Evolutionary conservation across 306 rosid genomes (phyloP).

Genomic region (Castanospermum australe): DNA sequence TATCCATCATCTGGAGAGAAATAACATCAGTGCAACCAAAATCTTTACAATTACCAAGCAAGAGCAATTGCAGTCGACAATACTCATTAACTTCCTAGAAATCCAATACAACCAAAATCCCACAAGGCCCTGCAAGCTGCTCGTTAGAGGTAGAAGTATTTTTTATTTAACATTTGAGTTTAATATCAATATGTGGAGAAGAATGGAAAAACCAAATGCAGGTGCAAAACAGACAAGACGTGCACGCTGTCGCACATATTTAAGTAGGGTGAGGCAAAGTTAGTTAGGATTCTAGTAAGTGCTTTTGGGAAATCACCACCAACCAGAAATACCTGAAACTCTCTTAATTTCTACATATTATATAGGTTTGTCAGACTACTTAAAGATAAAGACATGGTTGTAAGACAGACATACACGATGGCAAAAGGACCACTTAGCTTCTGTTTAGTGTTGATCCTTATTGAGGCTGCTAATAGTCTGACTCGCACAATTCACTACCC

Average conservation of each 20-base stretch:
- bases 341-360: not conserved
- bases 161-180: not conserved
- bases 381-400: not conserved
- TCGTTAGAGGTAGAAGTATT: not conserved
- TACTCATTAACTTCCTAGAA: too few relatives aligned
- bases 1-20: too few relatives aligned
- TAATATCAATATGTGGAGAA: not conserved
- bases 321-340: not conserved
- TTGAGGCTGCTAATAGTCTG: not conserved
- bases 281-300: not conserved
- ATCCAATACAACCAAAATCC: not conserved
- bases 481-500: constrained; percentile 14
- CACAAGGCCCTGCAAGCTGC: not conserved
- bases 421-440: constrained; percentile 12
- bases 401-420: not conserved
- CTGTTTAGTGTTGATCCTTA: constrained; percentile 4
- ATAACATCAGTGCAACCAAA: too few relatives aligned
- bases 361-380: not conserved
- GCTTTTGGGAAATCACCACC: not conserved
- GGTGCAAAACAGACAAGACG: not conserved
- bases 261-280: constrained; percentile 4
- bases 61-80: too few relatives aligned
- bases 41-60: too few relatives aligned
- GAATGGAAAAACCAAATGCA: not conserved
- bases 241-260: not conserved